Conservation (phyloP, 2,329 filamentous ascomycete genomes). For the Colletotrichum zoysiae region DNA sequence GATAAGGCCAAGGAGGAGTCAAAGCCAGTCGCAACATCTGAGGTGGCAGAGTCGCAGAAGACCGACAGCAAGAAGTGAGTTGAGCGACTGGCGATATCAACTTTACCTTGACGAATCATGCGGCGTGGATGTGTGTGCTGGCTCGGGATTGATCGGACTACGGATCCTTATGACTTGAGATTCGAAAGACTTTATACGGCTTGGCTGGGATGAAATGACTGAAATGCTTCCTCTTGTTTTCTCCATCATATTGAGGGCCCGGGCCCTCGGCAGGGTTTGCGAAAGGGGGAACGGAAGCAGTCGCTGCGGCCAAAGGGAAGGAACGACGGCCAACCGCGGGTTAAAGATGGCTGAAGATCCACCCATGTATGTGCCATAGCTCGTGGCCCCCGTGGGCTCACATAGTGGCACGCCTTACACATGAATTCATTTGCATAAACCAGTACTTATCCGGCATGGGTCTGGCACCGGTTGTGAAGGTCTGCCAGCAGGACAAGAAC, state of each 20-base stretch:
- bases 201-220: slow-evolving; percentile 42
- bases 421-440: slow-evolving; percentile 37
- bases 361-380: slow-evolving; percentile 19
- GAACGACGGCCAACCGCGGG: slow-evolving; percentile 21
- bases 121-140: slow-evolving; percentile 30
- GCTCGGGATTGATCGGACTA: slow-evolving; percentile 34
- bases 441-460: neutral
- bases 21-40: slow-evolving; percentile 32
- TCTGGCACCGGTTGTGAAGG: neutral
- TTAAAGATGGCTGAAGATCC: slow-evolving; percentile 22
- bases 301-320: slow-evolving; percentile 10
- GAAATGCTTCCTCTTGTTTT: slow-evolving; percentile 43
- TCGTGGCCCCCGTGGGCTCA: slow-evolving; percentile 16
- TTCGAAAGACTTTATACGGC: slow-evolving; percentile 37
- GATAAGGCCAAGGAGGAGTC: slow-evolving; percentile 39
- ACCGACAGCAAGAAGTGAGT: slow-evolving; percentile 35
- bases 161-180: slow-evolving; percentile 34
- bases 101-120: slow-evolving; percentile 26
- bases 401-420: slow-evolving; percentile 29
- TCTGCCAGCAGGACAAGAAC: neutral
- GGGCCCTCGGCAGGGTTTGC: slow-evolving; percentile 30
- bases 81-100: slow-evolving; percentile 10
- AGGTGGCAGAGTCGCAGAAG: slow-evolving; percentile 33
- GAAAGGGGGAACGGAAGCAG: slow-evolving; percentile 17
- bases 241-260: slow-evolving; percentile 42